Evolutionary conservation across 352 stramenopile species (phyloP).

Genomic region (Bremia lactucae): DNA sequence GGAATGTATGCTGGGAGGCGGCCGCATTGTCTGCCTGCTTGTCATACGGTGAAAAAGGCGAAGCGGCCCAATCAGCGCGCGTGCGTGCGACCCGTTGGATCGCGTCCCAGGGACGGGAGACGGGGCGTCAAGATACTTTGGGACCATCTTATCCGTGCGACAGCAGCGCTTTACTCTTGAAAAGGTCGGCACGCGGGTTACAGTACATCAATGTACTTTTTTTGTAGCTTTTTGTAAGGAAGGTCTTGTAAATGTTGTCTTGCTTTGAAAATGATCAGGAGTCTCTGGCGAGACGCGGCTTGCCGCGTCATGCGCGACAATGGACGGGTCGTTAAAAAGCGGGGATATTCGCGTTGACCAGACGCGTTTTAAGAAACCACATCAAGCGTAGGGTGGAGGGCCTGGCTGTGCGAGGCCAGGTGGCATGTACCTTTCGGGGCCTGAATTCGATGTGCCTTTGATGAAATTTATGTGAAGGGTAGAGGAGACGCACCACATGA

Average conservation of each 20-base stretch:
- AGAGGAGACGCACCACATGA: not conserved
- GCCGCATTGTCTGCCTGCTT: conserved; percentile 6
- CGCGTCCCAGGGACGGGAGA: conserved; percentile 20
- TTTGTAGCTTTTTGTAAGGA: too few relatives aligned
- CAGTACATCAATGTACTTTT: too few relatives aligned
- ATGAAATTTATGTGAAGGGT: not conserved
- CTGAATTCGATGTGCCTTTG: conserved; percentile 5
- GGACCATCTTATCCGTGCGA: conserved; percentile 6
- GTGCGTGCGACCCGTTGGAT: conserved; percentile 9
- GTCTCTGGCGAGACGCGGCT: not conserved
- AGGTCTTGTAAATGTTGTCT: too few relatives aligned
- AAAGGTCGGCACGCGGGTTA: too few relatives aligned
- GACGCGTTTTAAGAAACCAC: not conserved
- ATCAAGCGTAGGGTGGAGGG: too few relatives aligned
- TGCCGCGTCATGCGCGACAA: conserved; percentile 1
- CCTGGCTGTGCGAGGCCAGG: too few relatives aligned
- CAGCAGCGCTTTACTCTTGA: too few relatives aligned
- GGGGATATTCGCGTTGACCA: not conserved
- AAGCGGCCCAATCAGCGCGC: conserved; percentile 10
- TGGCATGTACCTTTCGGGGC: too few relatives aligned
- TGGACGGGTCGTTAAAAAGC: conserved; percentile 1
- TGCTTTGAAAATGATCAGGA: not conserved
- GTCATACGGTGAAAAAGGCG: conserved; percentile 13
- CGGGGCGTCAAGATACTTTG: conserved; percentile 19
- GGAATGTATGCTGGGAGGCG: conserved; percentile 1